phyloP scores from a whole-genome alignment of 1,284 basidiomycete species.

The Apiotrichum siamense region DNA sequence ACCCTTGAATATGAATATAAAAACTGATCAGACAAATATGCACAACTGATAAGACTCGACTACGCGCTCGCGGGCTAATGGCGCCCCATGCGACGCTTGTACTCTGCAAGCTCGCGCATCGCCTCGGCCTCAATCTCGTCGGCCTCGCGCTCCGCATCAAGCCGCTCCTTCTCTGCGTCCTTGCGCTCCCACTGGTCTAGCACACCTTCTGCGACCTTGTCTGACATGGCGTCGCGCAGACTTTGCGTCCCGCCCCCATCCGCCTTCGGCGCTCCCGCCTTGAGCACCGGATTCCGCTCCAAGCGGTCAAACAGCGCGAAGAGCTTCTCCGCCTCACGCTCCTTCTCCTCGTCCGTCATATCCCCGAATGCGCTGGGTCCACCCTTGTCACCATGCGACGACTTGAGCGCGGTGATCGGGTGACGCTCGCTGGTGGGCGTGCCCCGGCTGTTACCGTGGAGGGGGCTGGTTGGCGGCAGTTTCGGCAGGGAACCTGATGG shows the following conservation, averaged over 20 bases:
- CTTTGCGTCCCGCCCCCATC: slow-evolving; percentile 18
- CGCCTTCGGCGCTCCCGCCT: slow-evolving; percentile 30
- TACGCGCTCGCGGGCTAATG: neutral
- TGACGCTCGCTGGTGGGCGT: slow-evolving; percentile 51
- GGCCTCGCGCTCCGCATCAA: slow-evolving; percentile 28
- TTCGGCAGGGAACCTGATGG: neutral
- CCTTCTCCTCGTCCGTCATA: slow-evolving; percentile 90
- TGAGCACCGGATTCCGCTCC: slow-evolving; percentile 56
- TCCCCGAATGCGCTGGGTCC: slow-evolving; percentile 44
- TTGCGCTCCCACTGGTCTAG: slow-evolving; percentile 27
- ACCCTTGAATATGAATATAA: no score
- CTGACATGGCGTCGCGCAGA: slow-evolving; percentile 57
- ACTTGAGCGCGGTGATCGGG: slow-evolving; percentile 65
- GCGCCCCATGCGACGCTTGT: slow-evolving; percentile 28
- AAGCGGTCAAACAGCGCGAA: slow-evolving; percentile 83
- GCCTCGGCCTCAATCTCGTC: slow-evolving; percentile 40
- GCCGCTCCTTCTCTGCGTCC: slow-evolving; percentile 26
- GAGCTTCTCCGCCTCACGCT: slow-evolving; percentile 78
- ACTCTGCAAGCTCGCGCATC: slow-evolving; percentile 34
- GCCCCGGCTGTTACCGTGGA: neutral
- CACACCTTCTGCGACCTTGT: slow-evolving; percentile 61
- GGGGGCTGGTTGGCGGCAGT: neutral
- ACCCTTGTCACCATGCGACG: slow-evolving; percentile 32
- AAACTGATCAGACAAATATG: neutral
- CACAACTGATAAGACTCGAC: neutral